These are phyloP conservation scores for Dactylellina sp. DNA, from an alignment of 2,329 filamentous ascomycete genomes.

Conservation along the genomic window DNA sequence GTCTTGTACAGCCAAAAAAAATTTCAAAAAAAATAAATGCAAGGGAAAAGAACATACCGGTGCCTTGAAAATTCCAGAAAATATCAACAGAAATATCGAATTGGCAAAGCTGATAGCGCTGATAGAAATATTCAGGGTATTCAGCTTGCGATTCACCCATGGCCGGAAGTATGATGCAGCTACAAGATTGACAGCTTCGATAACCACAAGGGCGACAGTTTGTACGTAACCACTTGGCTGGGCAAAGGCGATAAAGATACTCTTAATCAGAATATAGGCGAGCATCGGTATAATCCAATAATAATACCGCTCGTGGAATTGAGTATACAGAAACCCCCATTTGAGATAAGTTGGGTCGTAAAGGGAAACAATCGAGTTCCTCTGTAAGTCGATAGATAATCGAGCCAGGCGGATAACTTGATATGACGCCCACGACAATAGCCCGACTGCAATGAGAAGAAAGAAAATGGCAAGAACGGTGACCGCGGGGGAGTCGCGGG, in stretches of 20 bases:
- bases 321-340: constrained; percentile 97
- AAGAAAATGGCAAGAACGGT: constrained; percentile 90
- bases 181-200: constrained; percentile 83
- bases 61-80: constrained; percentile 85
- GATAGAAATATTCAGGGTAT: constrained; percentile 94
- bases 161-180: constrained; percentile 82
- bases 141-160: constrained; percentile 99
- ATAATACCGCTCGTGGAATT: constrained; percentile 93
- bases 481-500: constrained; percentile 83
- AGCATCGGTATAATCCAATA: constrained; percentile 89
- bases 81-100: constrained; percentile 86
- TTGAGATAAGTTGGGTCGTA: constrained; percentile 92
- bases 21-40: background rate
- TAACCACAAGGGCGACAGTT: constrained; percentile 82
- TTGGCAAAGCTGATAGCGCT: constrained; percentile 89
- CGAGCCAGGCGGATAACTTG: constrained; percentile 91
- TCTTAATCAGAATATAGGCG: constrained; percentile 82
- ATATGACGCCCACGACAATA: constrained; percentile 84
- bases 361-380: constrained; percentile 94
- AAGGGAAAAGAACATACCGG: constrained; percentile 68
- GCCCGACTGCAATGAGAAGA: constrained; percentile 80
- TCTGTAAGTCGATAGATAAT: constrained; percentile 87
- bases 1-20: constrained; percentile 37
- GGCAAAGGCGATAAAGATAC: constrained; percentile 84
- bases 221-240: constrained; percentile 78